These are phyloP conservation scores for Phialophora tarda DNA, from an alignment of 2,329 filamentous ascomycete species.

Conservation along the genomic window DNA sequence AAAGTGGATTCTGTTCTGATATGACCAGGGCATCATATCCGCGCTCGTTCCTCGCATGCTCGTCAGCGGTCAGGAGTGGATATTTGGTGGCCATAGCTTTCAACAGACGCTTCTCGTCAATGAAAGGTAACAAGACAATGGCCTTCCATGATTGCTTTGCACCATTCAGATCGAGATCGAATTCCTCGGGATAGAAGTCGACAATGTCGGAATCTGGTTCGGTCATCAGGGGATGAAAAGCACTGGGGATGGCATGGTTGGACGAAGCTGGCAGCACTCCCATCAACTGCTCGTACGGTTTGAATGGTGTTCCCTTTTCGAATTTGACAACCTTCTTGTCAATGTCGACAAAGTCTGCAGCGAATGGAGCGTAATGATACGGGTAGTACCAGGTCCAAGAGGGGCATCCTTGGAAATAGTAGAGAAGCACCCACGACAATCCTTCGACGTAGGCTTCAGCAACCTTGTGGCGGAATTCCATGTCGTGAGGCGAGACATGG, in stretches of 20 bases:
- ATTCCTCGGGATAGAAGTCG: slow-evolving; percentile 96
- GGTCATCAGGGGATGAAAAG: slow-evolving; percentile 91
- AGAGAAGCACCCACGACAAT: slow-evolving; percentile 90
- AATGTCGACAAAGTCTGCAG: slow-evolving; percentile 88
- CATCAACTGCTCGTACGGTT: slow-evolving; percentile 97
- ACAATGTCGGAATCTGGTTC: slow-evolving; percentile 87
- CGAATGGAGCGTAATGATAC: slow-evolving; percentile 97
- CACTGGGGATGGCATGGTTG: slow-evolving; percentile 83
- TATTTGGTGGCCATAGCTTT: slow-evolving; percentile 83
- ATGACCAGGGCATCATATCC: slow-evolving; percentile 84
- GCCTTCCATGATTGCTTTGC: slow-evolving; percentile 99
- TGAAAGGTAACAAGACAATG: slow-evolving; percentile 90
- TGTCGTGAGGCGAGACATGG: slow-evolving; percentile 76
- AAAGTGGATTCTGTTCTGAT: slow-evolving; percentile 82
- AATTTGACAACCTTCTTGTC: slow-evolving; percentile 80
- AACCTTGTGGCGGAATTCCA: slow-evolving; percentile 86
- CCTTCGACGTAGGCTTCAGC: slow-evolving; percentile 92
- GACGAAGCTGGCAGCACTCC: slow-evolving; percentile 93
- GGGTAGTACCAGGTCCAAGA: slow-evolving; percentile 99
- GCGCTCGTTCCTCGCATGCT: slow-evolving; percentile 75
- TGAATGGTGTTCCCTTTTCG: slow-evolving; percentile 81
- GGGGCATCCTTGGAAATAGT: slow-evolving; percentile 97
- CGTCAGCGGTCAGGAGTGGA: slow-evolving; percentile 75
- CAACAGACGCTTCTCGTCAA: slow-evolving; percentile 86
- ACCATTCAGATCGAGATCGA: slow-evolving; percentile 90